These are phyloP conservation scores for Tilletia caries DNA, from an alignment of 1,284 basidiomycete species.

Conservation along the genomic window DNA sequence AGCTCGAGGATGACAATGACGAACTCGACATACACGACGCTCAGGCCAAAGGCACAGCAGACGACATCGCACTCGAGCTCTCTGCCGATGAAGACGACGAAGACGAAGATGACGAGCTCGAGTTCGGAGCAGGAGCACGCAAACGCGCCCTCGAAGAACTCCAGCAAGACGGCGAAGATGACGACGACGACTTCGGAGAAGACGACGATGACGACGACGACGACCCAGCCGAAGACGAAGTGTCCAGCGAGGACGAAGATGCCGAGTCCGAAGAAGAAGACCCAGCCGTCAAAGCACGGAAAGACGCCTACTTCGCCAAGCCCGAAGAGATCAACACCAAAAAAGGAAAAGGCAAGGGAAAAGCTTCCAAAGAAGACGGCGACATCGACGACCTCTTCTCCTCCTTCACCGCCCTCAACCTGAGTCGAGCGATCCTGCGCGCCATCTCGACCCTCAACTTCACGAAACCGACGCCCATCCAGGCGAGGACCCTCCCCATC, in stretches of 20 bases:
- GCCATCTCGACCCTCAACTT: slow-evolving; percentile 79
- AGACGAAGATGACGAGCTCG: slow-evolving; percentile 59
- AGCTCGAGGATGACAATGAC: slow-evolving; percentile 20
- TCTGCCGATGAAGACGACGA: slow-evolving; percentile 32
- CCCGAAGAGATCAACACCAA: slow-evolving; percentile 19
- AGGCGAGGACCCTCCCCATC: slow-evolving; percentile 84
- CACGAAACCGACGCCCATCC: slow-evolving; percentile 86
- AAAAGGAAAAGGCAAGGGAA: slow-evolving; percentile 5
- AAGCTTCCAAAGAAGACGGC: slow-evolving; percentile 16
- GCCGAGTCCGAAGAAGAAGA: slow-evolving; percentile 31
- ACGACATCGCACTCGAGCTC: slow-evolving; percentile 62
- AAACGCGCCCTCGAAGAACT: slow-evolving; percentile 38
- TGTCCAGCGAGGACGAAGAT: slow-evolving; percentile 38
- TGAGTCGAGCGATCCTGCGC: slow-evolving; percentile 83
- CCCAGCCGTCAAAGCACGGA: slow-evolving; percentile 34
- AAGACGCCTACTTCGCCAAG: slow-evolving; percentile 49
- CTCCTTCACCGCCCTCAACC: slow-evolving; percentile 77
- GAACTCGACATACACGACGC: slow-evolving; percentile 38
- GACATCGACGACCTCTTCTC: slow-evolving; percentile 34
- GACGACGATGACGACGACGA: slow-evolving; percentile 55
- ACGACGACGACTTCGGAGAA: slow-evolving; percentile 53
- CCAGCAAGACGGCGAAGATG: slow-evolving; percentile 33
- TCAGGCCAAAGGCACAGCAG: slow-evolving; percentile 32
- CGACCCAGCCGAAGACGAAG: slow-evolving; percentile 35
- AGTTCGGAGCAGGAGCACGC: slow-evolving; percentile 52